A percentile compares a stretch with the other conserved stretches of the same genome.
Evolutionary conservation across 2,329 filamentous ascomycete genomes (phyloP).

Genomic region (Emericellopsis cladophorae): DNA sequence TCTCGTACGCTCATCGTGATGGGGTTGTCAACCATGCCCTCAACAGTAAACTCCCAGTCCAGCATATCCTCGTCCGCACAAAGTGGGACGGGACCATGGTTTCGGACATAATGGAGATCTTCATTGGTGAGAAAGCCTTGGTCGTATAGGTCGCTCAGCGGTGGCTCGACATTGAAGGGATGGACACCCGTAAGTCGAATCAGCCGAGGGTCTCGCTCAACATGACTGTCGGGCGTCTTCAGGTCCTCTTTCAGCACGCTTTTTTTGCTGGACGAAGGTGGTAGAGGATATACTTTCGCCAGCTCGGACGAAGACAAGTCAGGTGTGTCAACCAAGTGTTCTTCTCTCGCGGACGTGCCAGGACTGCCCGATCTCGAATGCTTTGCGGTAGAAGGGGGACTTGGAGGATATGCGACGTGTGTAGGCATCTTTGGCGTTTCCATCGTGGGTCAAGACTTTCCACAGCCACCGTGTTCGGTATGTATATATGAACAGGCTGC

Average conservation of each 20-base stretch:
- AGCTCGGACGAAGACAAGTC: not conserved
- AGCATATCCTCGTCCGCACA: slow-evolving; percentile 61
- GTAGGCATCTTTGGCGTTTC: not conserved
- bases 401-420: slow-evolving; percentile 18
- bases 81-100: slow-evolving; percentile 72
- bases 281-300: slow-evolving; percentile 44
- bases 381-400: slow-evolving; percentile 25
- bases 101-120: slow-evolving; percentile 83
- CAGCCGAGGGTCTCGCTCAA: slow-evolving; percentile 66
- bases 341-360: no score
- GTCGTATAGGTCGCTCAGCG: slow-evolving; percentile 64
- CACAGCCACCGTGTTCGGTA: not conserved
- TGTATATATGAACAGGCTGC: not conserved
- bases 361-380: slow-evolving; percentile 19
- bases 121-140: slow-evolving; percentile 77
- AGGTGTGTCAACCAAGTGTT: slow-evolving; percentile 7
- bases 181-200: slow-evolving; percentile 82
- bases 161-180: slow-evolving; percentile 84
- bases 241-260: slow-evolving; percentile 62
- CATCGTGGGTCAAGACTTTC: not conserved
- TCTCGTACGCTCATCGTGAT: slow-evolving; percentile 60
- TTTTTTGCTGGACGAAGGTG: slow-evolving; percentile 49
- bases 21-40: slow-evolving; percentile 72
- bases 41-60: slow-evolving; percentile 72
- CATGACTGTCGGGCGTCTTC: slow-evolving; percentile 73